A percentile compares a stretch with the other conserved stretches of the same genome.
phyloP scores from a whole-genome alignment of 2,329 filamentous ascomycete species.

The Ascosphaera acerosa region DNA sequence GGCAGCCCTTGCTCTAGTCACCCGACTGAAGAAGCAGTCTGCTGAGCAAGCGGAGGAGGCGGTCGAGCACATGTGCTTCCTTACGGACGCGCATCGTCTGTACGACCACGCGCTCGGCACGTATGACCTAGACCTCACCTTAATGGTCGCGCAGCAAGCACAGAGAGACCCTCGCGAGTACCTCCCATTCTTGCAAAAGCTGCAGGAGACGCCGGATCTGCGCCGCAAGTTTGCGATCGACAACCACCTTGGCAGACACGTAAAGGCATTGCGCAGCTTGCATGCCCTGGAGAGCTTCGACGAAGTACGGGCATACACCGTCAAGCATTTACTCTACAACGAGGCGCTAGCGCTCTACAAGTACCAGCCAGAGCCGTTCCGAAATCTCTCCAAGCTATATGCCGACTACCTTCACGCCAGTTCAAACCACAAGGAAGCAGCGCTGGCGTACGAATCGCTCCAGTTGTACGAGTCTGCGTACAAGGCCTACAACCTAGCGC shows the following conservation, averaged over 20 bases:
- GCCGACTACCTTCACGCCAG: constrained; percentile 49
- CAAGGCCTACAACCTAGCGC: constrained; percentile 58
- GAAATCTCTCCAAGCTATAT: constrained; percentile 48
- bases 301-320: constrained; percentile 51
- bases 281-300: constrained; percentile 48
- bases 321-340: constrained; percentile 56
- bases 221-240: constrained; percentile 68
- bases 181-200: constrained; percentile 69
- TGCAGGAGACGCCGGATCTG: constrained; percentile 46
- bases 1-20: constrained; percentile 56
- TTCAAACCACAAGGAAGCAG: constrained; percentile 65
- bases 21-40: constrained; percentile 31
- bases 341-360: constrained; percentile 58
- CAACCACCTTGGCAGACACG: constrained; percentile 50
- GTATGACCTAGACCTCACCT: constrained; percentile 71
- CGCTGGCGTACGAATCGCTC: constrained; percentile 73
- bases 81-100: constrained; percentile 74
- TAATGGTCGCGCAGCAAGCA: constrained; percentile 82
- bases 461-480: constrained; percentile 48
- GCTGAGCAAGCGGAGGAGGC: constrained; percentile 58
- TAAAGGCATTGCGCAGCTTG: constrained; percentile 56
- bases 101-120: constrained; percentile 78
- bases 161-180: constrained; percentile 93
- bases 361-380: constrained; percentile 44
- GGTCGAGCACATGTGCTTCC: constrained; percentile 90